Conservation (phyloP, 1,139 yeast genomes). For the Scheffersomyces parashehatae region DNA sequence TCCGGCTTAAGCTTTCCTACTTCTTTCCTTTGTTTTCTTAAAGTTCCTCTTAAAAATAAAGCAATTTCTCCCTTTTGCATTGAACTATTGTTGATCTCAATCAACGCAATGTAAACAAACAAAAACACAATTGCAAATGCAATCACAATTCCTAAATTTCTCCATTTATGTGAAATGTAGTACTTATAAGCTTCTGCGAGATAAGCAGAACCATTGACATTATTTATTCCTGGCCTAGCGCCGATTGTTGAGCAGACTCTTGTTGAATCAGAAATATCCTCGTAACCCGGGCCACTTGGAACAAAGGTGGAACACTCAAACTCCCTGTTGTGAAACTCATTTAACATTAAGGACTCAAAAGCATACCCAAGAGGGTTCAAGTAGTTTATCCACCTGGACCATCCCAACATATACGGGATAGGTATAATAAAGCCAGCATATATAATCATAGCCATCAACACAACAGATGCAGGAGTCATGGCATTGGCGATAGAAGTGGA, state of each 20-base stretch:
- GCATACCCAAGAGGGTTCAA: constrained; percentile 59
- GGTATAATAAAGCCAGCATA: constrained; percentile 65
- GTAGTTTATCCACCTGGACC: constrained; percentile 65
- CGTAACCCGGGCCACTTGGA: constrained; percentile 49
- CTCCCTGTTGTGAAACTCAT: constrained; percentile 44
- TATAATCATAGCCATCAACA: constrained; percentile 52
- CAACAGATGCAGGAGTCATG: constrained; percentile 60
- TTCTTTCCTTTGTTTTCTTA: constrained; percentile 20
- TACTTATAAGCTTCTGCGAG: constrained; percentile 47
- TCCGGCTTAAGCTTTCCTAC: background rate
- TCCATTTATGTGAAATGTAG: constrained; percentile 64
- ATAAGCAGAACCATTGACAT: constrained; percentile 60
- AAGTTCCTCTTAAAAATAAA: constrained; percentile 50
- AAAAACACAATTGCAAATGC: constrained; percentile 57
- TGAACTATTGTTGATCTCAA: constrained; percentile 67
- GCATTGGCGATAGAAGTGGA: constrained; percentile 60
- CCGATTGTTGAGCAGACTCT: constrained; percentile 65
- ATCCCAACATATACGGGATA: constrained; percentile 57
- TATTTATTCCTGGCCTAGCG: constrained; percentile 51
- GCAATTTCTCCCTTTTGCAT: constrained; percentile 79
- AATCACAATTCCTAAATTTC: constrained; percentile 70
- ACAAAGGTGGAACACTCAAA: constrained; percentile 45
- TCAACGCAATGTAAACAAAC: constrained; percentile 50
- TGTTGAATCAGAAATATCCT: constrained; percentile 30
- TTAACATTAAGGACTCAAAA: constrained; percentile 57